These are phyloP conservation scores for Pythium rhizo-oryzae DNA, from an alignment of 352 stramenopile species.

Conservation along the genomic window DNA sequence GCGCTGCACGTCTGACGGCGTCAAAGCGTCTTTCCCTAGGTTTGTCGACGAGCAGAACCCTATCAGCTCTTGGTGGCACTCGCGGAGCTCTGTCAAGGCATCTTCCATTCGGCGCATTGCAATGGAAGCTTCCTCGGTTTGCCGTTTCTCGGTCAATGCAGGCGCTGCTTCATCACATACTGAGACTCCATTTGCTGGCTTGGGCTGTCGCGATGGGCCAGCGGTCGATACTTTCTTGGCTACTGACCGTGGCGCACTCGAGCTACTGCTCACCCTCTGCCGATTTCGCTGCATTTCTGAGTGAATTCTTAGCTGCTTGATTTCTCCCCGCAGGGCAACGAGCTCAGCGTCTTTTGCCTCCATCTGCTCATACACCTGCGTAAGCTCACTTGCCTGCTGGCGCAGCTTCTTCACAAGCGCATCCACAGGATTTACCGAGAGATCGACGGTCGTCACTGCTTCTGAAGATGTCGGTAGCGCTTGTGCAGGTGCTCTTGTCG, in stretches of 20 bases:
- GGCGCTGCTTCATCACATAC: not conserved
- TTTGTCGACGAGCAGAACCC: not conserved
- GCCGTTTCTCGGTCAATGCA: not conserved
- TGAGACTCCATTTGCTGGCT: not conserved
- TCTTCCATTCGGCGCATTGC: slow-evolving; percentile 45
- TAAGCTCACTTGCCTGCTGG: slow-evolving; percentile 71
- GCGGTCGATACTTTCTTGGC: slow-evolving; percentile 6
- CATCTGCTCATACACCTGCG: slow-evolving; percentile 68
- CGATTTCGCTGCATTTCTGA: slow-evolving; percentile 43
- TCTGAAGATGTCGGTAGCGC: slow-evolving; percentile 21
- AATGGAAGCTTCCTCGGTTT: slow-evolving; percentile 30
- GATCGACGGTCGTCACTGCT: not conserved
- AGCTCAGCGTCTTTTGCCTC: slow-evolving; percentile 57
- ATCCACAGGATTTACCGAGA: slow-evolving; percentile 55
- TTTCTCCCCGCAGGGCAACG: slow-evolving; percentile 36
- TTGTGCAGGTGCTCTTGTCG: not conserved
- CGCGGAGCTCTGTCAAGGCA: slow-evolving; percentile 40
- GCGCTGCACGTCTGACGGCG: slow-evolving; percentile 5
- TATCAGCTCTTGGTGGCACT: slow-evolving; percentile 38
- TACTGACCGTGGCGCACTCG: not conserved
- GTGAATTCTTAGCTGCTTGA: slow-evolving; percentile 48
- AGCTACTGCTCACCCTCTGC: not conserved
- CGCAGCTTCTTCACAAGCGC: slow-evolving; percentile 75
- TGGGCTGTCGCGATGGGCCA: not conserved
- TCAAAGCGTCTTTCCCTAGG: not conserved